Evolutionary conservation across 768 basidiomycete species (phyloP).

Genomic region (Podaxis pistillaris): DNA sequence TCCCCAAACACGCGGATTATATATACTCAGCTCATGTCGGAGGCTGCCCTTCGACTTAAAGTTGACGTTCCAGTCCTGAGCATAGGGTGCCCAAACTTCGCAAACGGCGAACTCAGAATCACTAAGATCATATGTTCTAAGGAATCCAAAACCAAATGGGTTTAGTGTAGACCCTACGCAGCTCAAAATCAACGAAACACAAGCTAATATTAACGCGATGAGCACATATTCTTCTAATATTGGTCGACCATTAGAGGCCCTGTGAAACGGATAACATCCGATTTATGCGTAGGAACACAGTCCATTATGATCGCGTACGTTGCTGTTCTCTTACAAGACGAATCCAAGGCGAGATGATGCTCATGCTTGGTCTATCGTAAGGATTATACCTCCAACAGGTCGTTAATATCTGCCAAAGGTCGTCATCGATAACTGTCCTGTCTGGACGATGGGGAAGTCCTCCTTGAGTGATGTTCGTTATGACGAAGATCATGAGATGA

Average conservation of each 20-base stretch:
- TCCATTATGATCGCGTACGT: background rate
- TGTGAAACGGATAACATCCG: no score
- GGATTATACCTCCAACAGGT: slow-evolving; percentile 4
- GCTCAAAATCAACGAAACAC: no score
- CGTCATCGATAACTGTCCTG: background rate
- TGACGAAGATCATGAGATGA: background rate
- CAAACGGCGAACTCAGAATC: background rate
- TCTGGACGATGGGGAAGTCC: background rate
- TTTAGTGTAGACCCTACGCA: no score
- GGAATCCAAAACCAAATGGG: no score
- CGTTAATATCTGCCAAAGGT: background rate
- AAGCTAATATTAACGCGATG: no score
- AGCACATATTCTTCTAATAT: no score
- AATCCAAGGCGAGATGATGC: slow-evolving; percentile 1
- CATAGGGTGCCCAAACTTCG: background rate
- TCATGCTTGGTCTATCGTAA: background rate
- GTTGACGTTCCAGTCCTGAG: background rate
- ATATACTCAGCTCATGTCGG: background rate
- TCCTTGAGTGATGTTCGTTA: background rate
- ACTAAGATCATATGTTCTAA: background rate
- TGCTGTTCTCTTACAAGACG: slow-evolving; percentile 6
- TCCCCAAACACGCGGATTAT: background rate
- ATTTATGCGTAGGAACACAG: background rate
- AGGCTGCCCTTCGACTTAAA: background rate
- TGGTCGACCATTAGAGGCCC: no score